Base-by-base conservation (phyloP, 176 grass and related monocot genomes). In the Tuctoria greenei region DNA sequence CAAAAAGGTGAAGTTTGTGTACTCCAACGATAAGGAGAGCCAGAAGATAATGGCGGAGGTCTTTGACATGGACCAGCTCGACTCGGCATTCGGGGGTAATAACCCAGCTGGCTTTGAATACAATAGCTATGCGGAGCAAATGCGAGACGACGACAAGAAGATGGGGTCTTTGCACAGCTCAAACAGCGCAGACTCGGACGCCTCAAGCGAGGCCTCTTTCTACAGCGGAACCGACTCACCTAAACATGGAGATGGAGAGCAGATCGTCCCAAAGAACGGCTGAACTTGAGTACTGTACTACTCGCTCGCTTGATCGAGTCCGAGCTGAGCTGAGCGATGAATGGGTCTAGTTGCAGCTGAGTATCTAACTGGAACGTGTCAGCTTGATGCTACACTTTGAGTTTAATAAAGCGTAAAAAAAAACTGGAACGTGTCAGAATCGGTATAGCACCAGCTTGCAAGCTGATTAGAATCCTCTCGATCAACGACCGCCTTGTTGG, bases 1-100 rank as follows among this genome's bases (percentile, higher is more conserved):
- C 61, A 93, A 93, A 47, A 93, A 93, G 79, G 91, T 90, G 56
- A 90, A 85, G 61, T 93, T 93, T 74, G 91, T 90, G 42, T 93
- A 90, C 75, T 90, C 88, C 6, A 81, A 83, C 11, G 79, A 93
- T 11, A 69, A 81, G 35, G 88, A 90, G 21, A 93, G 91, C 85
- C 82, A 90, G 75, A 93, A 93, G 88, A 90, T 90, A 73, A 93
- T 88, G 91, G 77, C 79, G 5, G 85, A 93, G 25, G 85, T 90
- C 36, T 93, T 93, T 1, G 91, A 93, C 75, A 64, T 88, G 14
- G 85, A 90, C 47, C 79, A 88, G 71, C 91, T 93, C 1, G 91
- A 93, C 58, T 80, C 82, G 1, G 82, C 87, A 25, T 90, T 93
- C 0, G 87, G 91, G 21, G 91, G 91, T 21, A 81, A 38, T 9